These are phyloP conservation scores for Scedosporium apiospermum DNA, from an alignment of 2,329 filamentous ascomycete species.

Conservation along the genomic window DNA sequence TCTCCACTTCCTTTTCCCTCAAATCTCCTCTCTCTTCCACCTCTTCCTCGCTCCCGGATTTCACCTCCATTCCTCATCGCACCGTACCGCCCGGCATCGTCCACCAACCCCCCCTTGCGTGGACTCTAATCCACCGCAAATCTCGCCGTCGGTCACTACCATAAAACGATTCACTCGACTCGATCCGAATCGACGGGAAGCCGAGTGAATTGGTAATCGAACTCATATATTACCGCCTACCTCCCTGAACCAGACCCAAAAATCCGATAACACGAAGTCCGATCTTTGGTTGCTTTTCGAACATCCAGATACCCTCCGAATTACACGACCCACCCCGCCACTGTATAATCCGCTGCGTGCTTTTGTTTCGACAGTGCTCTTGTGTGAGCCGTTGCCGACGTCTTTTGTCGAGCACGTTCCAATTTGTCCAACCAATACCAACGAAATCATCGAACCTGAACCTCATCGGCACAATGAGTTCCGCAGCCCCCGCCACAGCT, in stretches of 20 bases:
- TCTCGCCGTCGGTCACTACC: neutral
- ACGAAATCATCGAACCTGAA: neutral
- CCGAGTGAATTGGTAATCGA: no score
- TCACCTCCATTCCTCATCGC: neutral
- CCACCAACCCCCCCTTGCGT: neutral
- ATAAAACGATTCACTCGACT: neutral
- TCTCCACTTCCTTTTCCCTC: neutral
- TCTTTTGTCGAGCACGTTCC: no score
- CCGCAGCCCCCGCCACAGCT: neutral
- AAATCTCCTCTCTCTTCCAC: constrained; percentile 3
- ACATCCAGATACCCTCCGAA: no score
- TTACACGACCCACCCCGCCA: no score
- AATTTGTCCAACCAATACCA: neutral
- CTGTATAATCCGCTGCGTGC: no score
- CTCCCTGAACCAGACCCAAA: no score
- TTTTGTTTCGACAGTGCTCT: neutral
- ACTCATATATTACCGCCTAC: no score
- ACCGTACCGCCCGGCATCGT: neutral
- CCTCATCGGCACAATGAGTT: constrained; percentile 4
- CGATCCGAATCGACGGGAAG: neutral
- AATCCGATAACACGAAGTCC: no score
- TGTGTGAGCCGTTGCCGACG: no score
- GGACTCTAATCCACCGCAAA: neutral
- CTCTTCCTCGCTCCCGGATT: neutral
- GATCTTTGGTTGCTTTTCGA: no score